Evolutionary conservation across 805 yeast genomes (phyloP), one percentile per base, ranked within the genome.

Genomic region (Groenewaldozyma tartarivorans): DNA sequence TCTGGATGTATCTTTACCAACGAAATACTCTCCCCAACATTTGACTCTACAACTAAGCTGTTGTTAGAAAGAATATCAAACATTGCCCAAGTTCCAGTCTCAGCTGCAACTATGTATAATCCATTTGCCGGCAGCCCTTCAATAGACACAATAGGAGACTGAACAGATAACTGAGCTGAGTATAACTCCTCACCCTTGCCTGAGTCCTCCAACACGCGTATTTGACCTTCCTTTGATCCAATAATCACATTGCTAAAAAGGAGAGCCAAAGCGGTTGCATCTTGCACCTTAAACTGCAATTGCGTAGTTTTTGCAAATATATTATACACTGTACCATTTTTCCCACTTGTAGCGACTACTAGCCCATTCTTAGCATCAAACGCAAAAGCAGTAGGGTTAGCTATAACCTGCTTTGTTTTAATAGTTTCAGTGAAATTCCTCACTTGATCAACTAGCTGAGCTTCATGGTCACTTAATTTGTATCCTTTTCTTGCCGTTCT

Each of bases 1-100:
- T 72, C 77, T 19, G 69, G 71, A 45, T 72, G 77, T n/a, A 48
- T 43, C 6, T 71, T 35, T 29, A 46, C 38, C 32, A 48, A 26
- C 13, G 43, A 38, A 36, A 53, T 33, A 13, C 11, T 24, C 4
- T 20, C 42, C 4, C 37, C 38, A 1, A 32, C 52, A 44, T 5
- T 40, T 21, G 43, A 41, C 44, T 43, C 18, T 43, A 38, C 9
- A 41, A 41, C 19, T 39, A 45, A 9, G 33, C 34, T 20, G 30
- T 43, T 35, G 30, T 43, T 35, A 4, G 27, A 19, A 6, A 33
- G 41, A 7, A 48, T 6, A 30, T 48, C 50, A 19, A 43, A 36
- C 4, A 49, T 7, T 4, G 43, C 18, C 49, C 48, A 47, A 15
- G 27, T 20, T 20, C 44, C 45, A 9, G 32, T 39, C 20, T 31